Conservation (phyloP, 1,284 basidiomycete genomes). For the Coniophora puteana region DNA sequence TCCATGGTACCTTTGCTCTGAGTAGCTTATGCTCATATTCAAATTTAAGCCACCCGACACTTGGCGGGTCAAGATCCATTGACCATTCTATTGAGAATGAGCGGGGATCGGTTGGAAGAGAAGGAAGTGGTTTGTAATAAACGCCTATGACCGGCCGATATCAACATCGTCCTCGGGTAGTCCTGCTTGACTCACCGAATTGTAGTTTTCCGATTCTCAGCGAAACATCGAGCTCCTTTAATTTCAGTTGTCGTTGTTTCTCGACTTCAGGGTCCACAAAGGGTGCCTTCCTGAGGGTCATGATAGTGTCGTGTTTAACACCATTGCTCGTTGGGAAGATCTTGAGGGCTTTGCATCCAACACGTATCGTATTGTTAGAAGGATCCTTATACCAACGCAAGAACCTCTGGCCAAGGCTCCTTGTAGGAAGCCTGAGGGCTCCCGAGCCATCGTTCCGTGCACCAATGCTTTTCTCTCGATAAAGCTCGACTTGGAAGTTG, state of each 20-base stretch:
- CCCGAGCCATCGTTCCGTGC: constrained; percentile 60
- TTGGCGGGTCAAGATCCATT: constrained; percentile 35
- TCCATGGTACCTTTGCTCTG: constrained; percentile 44
- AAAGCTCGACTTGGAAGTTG: constrained; percentile 57
- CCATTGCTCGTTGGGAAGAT: constrained; percentile 18
- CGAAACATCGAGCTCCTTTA: constrained; percentile 39
- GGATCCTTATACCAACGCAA: constrained; percentile 33
- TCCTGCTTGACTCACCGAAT: constrained; percentile 54
- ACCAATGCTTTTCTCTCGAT: constrained; percentile 42
- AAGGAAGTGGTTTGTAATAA: constrained; percentile 27
- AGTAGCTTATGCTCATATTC: constrained; percentile 66
- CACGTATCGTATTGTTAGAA: constrained; percentile 32
- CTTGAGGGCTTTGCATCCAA: constrained; percentile 32
- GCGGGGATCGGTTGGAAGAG: constrained; percentile 35
- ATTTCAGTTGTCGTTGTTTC: constrained; percentile 45
- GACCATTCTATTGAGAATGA: constrained; percentile 67
- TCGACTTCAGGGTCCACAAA: constrained; percentile 60
- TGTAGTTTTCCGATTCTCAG: constrained; percentile 58
- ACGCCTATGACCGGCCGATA: too few species aligned
- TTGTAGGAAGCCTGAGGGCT: constrained; percentile 42
- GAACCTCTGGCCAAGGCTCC: constrained; percentile 41
- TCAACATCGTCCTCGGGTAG: too few species aligned
- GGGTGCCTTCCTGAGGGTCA: constrained; percentile 51
- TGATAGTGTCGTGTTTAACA: constrained; percentile 21
- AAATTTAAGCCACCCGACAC: constrained; percentile 52